Conservation (phyloP, 2,329 filamentous ascomycete genomes). For the Pyrenophora graminea region DNA sequence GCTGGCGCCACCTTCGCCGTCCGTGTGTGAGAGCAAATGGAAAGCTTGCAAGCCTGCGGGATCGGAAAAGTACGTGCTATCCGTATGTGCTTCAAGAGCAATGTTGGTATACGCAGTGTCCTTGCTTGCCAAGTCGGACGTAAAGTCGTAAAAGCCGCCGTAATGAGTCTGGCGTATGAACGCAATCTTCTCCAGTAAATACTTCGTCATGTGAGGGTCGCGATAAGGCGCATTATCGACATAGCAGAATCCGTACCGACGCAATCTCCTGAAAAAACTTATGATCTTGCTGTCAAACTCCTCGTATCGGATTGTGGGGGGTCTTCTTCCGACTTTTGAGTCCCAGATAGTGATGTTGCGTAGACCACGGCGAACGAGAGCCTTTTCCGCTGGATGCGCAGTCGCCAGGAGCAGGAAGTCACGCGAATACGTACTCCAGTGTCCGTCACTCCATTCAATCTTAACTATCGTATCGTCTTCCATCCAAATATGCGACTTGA, state of each 20-base stretch:
- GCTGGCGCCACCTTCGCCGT: constrained; percentile 71
- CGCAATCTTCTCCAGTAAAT: constrained; percentile 77
- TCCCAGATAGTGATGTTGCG: constrained; percentile 48
- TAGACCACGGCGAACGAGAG: constrained; percentile 34
- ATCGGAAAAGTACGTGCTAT: constrained; percentile 95
- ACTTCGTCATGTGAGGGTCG: constrained; percentile 63
- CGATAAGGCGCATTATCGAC: constrained; percentile 66
- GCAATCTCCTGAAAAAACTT: constrained; percentile 66
- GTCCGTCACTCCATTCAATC: constrained; percentile 59
- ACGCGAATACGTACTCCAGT: constrained; percentile 69
- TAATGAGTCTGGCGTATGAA: constrained; percentile 93
- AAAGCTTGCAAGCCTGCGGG: constrained; percentile 90
- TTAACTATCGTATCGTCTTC: constrained; percentile 15
- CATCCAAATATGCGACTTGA: constrained; percentile 21
- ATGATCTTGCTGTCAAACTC: constrained; percentile 30
- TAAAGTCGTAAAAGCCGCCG: constrained; percentile 84
- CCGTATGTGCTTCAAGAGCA: constrained; percentile 82
- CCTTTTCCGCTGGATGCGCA: constrained; percentile 49
- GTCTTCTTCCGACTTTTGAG: constrained; percentile 33
- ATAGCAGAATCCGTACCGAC: constrained; percentile 74
- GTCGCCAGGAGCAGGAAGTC: constrained; percentile 58
- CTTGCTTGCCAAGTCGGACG: constrained; percentile 81
- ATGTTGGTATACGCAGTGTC: constrained; percentile 92
- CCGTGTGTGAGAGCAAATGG: constrained; percentile 81
- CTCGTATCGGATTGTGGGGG: constrained; percentile 54